Evolutionary conservation across 1,284 basidiomycete species (phyloP).

Genomic region (Meripilus lineatus): DNA sequence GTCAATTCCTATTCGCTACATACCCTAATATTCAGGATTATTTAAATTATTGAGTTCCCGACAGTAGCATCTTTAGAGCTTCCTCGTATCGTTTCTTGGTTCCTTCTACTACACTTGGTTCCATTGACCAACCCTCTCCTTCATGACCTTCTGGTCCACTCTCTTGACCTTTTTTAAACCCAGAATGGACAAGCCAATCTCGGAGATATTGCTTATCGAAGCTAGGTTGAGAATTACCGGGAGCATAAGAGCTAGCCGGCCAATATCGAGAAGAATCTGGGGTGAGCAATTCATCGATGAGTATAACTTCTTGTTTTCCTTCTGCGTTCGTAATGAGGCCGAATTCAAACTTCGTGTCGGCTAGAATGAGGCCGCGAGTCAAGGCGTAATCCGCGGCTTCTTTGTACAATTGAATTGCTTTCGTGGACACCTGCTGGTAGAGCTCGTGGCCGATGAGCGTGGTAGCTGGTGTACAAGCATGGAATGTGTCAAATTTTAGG

Average conservation of each 20-base stretch:
- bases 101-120: constrained; percentile 69
- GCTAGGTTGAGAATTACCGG: constrained; percentile 79
- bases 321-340: constrained; percentile 47
- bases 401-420: constrained; percentile 68
- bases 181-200: constrained; percentile 77
- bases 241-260: constrained; percentile 72
- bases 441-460: constrained; percentile 66
- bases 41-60: no score
- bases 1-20: no score
- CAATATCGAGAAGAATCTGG: constrained; percentile 98
- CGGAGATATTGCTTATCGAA: constrained; percentile 98
- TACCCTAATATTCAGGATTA: no score
- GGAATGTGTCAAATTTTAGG: neutral
- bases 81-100: constrained; percentile 79
- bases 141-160: constrained; percentile 63
- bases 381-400: constrained; percentile 78
- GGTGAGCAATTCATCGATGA: constrained; percentile 95
- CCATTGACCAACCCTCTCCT: constrained; percentile 71
- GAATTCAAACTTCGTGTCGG: constrained; percentile 88
- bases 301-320: constrained; percentile 57
- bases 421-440: constrained; percentile 54
- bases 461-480: constrained; percentile 33
- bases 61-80: constrained; percentile 69
- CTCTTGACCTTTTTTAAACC: constrained; percentile 79
- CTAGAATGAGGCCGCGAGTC: constrained; percentile 87